Conservation (phyloP, 345 rosid species). For the Moricandia moricandioides region DNA sequence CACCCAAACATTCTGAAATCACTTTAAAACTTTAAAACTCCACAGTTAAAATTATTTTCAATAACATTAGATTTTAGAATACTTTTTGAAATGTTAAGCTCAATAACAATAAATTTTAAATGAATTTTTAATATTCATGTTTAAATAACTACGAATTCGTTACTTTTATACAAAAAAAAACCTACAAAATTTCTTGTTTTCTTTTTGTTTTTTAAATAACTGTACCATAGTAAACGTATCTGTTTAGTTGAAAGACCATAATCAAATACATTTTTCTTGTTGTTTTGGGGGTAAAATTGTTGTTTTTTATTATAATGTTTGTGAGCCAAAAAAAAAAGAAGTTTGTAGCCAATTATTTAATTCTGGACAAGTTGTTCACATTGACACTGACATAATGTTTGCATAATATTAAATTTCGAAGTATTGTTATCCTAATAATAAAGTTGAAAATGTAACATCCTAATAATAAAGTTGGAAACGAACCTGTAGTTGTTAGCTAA, state of each 20-base stretch:
- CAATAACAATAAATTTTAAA: too few relatives aligned
- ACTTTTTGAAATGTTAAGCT: too few relatives aligned
- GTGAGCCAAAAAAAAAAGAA: not conserved
- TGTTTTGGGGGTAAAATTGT: not conserved
- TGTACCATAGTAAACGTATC: not conserved
- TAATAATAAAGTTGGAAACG: too few relatives aligned
- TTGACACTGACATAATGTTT: not conserved
- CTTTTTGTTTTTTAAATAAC: not conserved
- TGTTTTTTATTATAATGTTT: too few relatives aligned
- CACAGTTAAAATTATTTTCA: too few relatives aligned
- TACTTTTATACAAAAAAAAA: too few relatives aligned
- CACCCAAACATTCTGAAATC: too few relatives aligned
- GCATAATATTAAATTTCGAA: not conserved
- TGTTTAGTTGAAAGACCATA: not conserved
- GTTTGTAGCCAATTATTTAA: not conserved
- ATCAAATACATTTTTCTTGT: not conserved
- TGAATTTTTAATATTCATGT: too few relatives aligned
- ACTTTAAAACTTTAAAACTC: too few relatives aligned
- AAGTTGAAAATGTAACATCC: not conserved
- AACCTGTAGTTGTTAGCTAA: not conserved
- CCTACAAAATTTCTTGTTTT: too few relatives aligned
- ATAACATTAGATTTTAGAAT: too few relatives aligned
- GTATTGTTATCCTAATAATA: not conserved
- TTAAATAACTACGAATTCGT: too few relatives aligned
- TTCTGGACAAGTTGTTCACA: not conserved